These are phyloP conservation scores for Saitozyma sp. DNA, from an alignment of 768 basidiomycete genomes.

Conservation along the genomic window DNA sequence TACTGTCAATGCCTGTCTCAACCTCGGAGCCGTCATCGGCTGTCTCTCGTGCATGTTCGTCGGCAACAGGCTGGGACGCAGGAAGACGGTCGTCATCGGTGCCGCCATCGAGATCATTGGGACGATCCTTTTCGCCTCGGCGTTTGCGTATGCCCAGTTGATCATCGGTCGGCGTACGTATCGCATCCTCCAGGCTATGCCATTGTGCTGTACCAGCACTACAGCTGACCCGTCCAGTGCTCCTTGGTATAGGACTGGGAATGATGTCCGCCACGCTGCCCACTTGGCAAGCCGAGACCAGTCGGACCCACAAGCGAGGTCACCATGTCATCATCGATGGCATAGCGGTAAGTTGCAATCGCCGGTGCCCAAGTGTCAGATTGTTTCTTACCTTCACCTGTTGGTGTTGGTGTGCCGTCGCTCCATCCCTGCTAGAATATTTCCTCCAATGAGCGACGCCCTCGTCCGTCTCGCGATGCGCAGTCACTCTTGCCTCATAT, in stretches of 20 bases:
- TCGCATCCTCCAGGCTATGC: background rate
- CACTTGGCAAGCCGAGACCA: slow-evolving; percentile 29
- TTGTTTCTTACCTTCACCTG: too few relatives aligned
- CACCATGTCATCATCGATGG: slow-evolving; percentile 31
- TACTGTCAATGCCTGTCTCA: slow-evolving; percentile 14
- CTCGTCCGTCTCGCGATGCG: too few relatives aligned
- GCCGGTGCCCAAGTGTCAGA: too few relatives aligned
- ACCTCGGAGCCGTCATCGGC: slow-evolving; percentile 24
- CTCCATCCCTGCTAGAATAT: too few relatives aligned
- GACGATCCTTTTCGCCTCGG: slow-evolving; percentile 17
- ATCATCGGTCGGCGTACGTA: background rate
- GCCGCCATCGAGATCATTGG: slow-evolving; percentile 14
- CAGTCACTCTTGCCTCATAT: too few relatives aligned
- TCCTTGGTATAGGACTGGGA: slow-evolving; percentile 26
- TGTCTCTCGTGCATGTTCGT: slow-evolving; percentile 23
- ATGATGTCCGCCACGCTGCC: slow-evolving; percentile 27
- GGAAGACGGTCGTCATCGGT: slow-evolving; percentile 20
- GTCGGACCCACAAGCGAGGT: slow-evolving; percentile 24
- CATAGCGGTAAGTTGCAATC: slow-evolving; percentile 1
- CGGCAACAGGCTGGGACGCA: slow-evolving; percentile 23
- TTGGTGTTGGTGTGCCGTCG: too few relatives aligned
- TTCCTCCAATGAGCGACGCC: too few relatives aligned
- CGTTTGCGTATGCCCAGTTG: slow-evolving; percentile 12
- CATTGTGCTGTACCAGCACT: background rate
- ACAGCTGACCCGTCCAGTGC: slow-evolving; percentile 8